phyloP scores from a whole-genome alignment of 495 filamentous ascomycete genomes.

The Podospora didyma region DNA sequence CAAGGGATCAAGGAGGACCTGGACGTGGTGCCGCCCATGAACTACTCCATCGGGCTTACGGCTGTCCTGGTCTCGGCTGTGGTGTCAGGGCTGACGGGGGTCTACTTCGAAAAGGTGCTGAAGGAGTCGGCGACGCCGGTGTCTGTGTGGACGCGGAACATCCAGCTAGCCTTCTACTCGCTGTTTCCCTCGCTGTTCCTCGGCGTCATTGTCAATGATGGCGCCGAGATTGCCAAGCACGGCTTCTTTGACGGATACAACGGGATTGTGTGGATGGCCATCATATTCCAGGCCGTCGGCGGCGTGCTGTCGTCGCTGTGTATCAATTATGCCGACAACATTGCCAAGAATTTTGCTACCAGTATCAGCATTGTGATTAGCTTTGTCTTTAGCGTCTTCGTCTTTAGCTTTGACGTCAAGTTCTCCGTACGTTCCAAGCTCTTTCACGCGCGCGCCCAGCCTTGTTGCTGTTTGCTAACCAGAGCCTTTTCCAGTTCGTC shows the following conservation, averaged over 20 bases:
- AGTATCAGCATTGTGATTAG: constrained; percentile 85
- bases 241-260: constrained; percentile 96
- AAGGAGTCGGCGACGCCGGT: constrained; percentile 68
- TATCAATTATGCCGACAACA: constrained; percentile 83
- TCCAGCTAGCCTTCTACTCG: constrained; percentile 90
- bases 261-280: constrained; percentile 80
- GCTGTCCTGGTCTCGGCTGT: constrained; percentile 72
- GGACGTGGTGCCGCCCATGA: constrained; percentile 61
- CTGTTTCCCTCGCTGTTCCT: constrained; percentile 82
- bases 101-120: constrained; percentile 93
- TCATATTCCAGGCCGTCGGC: constrained; percentile 75
- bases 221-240: constrained; percentile 71
- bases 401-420: constrained; percentile 77
- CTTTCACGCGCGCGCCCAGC: neutral
- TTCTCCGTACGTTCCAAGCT: constrained; percentile 52
- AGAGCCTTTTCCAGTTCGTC: constrained; percentile 60
- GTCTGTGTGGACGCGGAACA: constrained; percentile 88
- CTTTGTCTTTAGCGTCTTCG: constrained; percentile 75
- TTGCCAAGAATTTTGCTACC: constrained; percentile 87
- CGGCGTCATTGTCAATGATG: constrained; percentile 83
- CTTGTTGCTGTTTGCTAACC: constrained; percentile 11
- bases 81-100: constrained; percentile 77
- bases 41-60: constrained; percentile 69
- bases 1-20: constrained; percentile 87
- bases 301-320: constrained; percentile 80